These are phyloP conservation scores for Mucor lusitanicus DNA, from an alignment of 371 early-diverging fungal genomes.

Conservation along the genomic window DNA sequence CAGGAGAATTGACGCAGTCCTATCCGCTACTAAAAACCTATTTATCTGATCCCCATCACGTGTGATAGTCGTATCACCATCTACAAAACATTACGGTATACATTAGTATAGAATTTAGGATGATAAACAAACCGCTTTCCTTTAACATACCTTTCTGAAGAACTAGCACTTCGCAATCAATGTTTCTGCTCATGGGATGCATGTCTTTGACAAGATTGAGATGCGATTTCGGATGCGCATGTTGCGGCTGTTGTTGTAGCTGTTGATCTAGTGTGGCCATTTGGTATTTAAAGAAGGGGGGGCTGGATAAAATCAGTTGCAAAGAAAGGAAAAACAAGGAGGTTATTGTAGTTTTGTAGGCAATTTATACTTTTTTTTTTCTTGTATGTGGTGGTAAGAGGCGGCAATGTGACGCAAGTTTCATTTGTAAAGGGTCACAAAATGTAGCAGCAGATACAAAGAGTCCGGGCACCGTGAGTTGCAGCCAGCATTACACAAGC, in stretches of 20 bases:
- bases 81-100: slow-evolving; percentile 5
- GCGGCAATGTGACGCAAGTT: not conserved
- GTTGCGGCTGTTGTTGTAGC: not conserved
- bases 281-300: not conserved
- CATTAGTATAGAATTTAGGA: not conserved
- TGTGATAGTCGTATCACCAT: slow-evolving; percentile 38
- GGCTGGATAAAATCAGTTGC: not conserved
- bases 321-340: not conserved
- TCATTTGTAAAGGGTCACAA: not conserved
- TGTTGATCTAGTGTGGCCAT: not conserved
- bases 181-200: slow-evolving; percentile 46
- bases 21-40: slow-evolving; percentile 58
- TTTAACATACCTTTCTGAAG: slow-evolving; percentile 44
- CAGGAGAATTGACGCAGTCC: slow-evolving; percentile 50
- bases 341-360: not conserved
- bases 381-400: not conserved
- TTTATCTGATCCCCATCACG: slow-evolving; percentile 53
- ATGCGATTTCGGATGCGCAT: slow-evolving; percentile 10
- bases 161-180: slow-evolving; percentile 63
- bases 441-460: not conserved
- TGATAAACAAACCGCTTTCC: too few relatives aligned
- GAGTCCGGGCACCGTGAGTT: not conserved
- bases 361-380: slow-evolving; percentile 4
- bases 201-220: slow-evolving; percentile 44
- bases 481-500: too few relatives aligned